phyloP scores from a whole-genome alignment of 306 rosid genomes.

The Notholithocarpus densiflorus region DNA sequence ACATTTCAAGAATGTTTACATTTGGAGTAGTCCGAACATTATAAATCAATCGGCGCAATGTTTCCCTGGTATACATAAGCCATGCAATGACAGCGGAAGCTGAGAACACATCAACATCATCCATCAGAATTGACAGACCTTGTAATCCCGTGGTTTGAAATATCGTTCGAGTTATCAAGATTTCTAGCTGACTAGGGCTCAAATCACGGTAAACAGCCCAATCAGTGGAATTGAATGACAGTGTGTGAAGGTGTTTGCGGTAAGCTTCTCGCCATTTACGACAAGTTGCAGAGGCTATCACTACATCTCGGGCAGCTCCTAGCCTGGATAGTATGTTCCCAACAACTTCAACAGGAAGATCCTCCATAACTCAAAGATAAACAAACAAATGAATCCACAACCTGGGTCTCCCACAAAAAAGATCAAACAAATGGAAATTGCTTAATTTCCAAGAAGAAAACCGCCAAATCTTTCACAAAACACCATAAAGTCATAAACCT shows the following conservation, averaged over 20 bases:
- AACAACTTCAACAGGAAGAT: conserved; percentile 81
- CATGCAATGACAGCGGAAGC: conserved; percentile 76
- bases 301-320: conserved; percentile 66
- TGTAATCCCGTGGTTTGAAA: conserved; percentile 72
- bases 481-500: neutral
- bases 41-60: conserved; percentile 47
- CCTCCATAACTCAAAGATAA: conserved; percentile 44
- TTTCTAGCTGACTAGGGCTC: conserved; percentile 53
- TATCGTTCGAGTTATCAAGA: conserved; percentile 77
- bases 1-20: conserved; percentile 62
- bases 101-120: conserved; percentile 64
- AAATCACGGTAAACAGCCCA: conserved; percentile 59
- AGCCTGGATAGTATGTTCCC: conserved; percentile 81
- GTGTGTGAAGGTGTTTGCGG: conserved; percentile 57
- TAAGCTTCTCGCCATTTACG: conserved; percentile 71
- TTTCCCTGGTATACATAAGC: conserved; percentile 75
- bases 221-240: conserved; percentile 68
- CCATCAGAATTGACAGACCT: conserved; percentile 63
- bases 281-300: conserved; percentile 80
- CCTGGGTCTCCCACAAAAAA: neutral
- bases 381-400: neutral
- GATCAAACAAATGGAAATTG: neutral
- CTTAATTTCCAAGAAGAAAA: conserved; percentile 2
- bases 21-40: conserved; percentile 59
- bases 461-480: neutral